These are phyloP conservation scores for Hapsidospora chrysogenum DNA, from an alignment of 495 filamentous ascomycete genomes.

Conservation along the genomic window DNA sequence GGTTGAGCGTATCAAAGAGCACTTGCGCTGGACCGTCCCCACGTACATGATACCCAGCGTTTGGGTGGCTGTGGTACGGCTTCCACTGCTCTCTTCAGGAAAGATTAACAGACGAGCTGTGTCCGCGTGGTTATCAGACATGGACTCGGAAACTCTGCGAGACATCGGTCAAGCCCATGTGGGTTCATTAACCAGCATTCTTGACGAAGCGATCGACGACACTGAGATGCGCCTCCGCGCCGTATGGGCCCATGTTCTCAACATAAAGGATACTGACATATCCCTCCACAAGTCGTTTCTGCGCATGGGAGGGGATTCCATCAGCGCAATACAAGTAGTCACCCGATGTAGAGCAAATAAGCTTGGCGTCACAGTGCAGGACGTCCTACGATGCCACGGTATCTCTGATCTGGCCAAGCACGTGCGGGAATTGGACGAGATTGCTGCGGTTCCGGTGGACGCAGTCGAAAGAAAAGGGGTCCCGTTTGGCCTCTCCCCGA, in stretches of 20 bases:
- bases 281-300: neutral
- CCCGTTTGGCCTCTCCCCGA: constrained; percentile 48
- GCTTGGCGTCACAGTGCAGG: constrained; percentile 10
- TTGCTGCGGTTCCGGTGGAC: constrained; percentile 8
- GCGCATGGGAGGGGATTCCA: neutral
- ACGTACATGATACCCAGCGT: no score
- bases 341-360: neutral
- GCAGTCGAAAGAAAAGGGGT: constrained; percentile 13
- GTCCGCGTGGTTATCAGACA: neutral
- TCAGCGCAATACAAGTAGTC: neutral
- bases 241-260: neutral
- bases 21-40: no score
- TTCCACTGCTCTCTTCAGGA: neutral
- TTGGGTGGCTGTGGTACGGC: neutral
- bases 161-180: no score
- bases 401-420: constrained; percentile 15
- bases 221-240: neutral
- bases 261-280: neutral
- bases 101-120: neutral
- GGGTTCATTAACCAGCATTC: no score
- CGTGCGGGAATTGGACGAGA: constrained; percentile 5
- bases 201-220: neutral
- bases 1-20: no score
- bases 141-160: no score
- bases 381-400: constrained; percentile 7